phyloP scores from a whole-genome alignment of 345 rosid species.

The Lenwebbia sp. region DNA sequence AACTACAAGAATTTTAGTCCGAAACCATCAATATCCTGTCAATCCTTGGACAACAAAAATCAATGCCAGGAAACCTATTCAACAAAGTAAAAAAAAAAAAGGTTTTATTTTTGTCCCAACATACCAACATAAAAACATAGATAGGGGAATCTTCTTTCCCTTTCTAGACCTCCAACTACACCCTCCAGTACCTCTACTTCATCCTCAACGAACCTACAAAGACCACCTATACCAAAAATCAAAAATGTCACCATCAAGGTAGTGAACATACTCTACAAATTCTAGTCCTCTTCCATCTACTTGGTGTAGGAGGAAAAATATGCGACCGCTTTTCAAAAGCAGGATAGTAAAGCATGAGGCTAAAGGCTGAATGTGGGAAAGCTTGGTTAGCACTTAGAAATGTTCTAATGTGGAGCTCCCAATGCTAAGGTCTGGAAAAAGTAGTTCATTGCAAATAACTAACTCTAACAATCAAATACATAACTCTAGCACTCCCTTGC shows the following conservation, averaged over 20 bases:
- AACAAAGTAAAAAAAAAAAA: background rate
- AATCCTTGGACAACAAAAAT: background rate
- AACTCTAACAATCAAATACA: background rate
- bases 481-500: background rate
- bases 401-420: background rate
- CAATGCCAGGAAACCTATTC: background rate
- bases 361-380: background rate
- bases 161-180: background rate
- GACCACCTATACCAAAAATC: background rate
- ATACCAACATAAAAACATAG: background rate
- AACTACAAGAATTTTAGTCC: background rate
- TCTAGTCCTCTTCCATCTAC: background rate
- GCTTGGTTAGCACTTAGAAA: background rate
- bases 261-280: background rate
- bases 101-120: background rate
- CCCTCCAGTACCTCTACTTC: background rate
- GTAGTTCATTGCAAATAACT: background rate
- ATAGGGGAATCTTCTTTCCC: background rate
- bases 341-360: background rate
- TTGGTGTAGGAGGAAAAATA: background rate
- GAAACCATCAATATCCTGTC: background rate
- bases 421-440: background rate
- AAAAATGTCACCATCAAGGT: background rate
- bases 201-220: background rate
- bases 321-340: background rate